Evolutionary conservation across 768 basidiomycete species (phyloP), one percentile per base, ranked within the genome.

Genomic region (Termitomyces eurrhizus): DNA sequence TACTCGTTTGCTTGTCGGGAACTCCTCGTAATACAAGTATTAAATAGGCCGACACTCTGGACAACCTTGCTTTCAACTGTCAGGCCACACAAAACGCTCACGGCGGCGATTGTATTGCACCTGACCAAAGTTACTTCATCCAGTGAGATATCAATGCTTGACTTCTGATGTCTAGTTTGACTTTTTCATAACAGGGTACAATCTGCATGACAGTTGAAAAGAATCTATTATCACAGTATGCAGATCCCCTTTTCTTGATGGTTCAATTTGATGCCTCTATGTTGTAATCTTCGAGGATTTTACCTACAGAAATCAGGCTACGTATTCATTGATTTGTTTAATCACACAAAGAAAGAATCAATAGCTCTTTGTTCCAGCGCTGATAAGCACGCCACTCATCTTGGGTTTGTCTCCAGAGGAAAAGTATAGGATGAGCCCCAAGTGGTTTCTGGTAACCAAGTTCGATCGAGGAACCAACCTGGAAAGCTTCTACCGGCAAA

Each of bases 61-160:
- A 78, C 62, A 78, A 69, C 57, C 66, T 83, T 35, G 78, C 81
- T 0, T 73, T 70, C 18, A 80, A 79, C 64, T 83, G 81, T 66
- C 77, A 80, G 65, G 68, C 80, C 0, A 71, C 74, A 4, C 76
- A 81, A 72, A 81, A 81, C 57, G 80, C 81, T 2, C 78, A 82
- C 59, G 82, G 80, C 9, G 81, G 80, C 0, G 70, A 77, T 52
- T 82, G 80, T 63, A 76, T 81, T 26, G 78, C 81, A 16, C 71
- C 65, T 53, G 75, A 82, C 64, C 75, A 80, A 64, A 65, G 69
- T 33, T 83, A 79, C 77, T 83, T 80, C 67, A 75, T 80, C 59
- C 79, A 83, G 80, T 80, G 62, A 65, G 79, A 75, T 18, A 8
- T 12, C 36, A 24, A 26, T 26, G 1, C 48, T 39, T 42, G 57